These are phyloP conservation scores for Suillus tomentosus DNA, from an alignment of 768 basidiomycete species.

Conservation along the genomic window DNA sequence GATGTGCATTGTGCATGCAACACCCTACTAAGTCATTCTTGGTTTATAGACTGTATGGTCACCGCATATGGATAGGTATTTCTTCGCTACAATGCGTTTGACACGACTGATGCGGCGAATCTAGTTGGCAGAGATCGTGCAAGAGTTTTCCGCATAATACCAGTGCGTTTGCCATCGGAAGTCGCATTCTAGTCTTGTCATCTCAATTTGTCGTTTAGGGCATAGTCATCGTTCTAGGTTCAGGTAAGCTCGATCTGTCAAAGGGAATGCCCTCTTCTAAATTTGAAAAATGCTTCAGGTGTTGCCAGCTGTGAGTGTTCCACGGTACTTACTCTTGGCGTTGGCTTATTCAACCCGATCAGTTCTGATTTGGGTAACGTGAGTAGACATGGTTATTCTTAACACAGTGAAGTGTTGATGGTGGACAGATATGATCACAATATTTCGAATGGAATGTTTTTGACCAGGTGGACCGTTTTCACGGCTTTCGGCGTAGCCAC, in stretches of 20 bases:
- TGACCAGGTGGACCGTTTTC: not conserved
- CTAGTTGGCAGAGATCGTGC: conserved; percentile 1
- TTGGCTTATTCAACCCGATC: not conserved
- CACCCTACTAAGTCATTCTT: not conserved
- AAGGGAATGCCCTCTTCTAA: not conserved
- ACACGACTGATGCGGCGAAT: not conserved
- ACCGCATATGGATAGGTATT: conserved; percentile 12
- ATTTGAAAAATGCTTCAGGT: not conserved
- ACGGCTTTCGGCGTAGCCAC: not conserved
- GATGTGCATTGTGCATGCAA: not conserved
- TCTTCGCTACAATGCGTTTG: not conserved
- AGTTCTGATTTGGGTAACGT: conserved; percentile 1
- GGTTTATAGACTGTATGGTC: not conserved
- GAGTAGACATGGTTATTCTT: not conserved
- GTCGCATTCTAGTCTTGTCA: not conserved
- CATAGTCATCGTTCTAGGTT: not conserved
- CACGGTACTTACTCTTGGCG: not conserved
- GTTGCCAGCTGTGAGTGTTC: not conserved
- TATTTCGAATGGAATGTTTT: not conserved
- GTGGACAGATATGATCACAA: not conserved
- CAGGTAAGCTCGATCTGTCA: not conserved
- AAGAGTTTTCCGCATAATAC: not conserved
- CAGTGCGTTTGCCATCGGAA: not conserved
- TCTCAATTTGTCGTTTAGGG: not conserved
- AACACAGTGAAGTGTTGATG: not conserved